These are phyloP conservation scores for Kwoniella sp. DNA, from an alignment of 768 basidiomycete genomes.

Conservation along the genomic window DNA sequence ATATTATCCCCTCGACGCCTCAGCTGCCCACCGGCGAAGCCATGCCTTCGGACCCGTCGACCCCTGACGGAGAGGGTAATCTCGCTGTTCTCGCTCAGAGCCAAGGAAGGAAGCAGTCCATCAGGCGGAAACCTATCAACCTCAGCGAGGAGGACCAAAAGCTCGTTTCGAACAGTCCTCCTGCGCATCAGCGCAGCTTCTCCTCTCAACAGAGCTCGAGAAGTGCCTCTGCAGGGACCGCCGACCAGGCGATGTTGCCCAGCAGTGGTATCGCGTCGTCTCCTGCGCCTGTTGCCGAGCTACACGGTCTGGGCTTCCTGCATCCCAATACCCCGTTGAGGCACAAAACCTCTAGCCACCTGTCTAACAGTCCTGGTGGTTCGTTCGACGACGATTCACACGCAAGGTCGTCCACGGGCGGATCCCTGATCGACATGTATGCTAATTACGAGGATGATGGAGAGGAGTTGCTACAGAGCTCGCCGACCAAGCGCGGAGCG, in stretches of 20 bases:
- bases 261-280: not conserved
- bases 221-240: not conserved
- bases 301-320: constrained; percentile 28
- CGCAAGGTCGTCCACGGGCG: constrained; percentile 23
- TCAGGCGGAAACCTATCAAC: constrained; percentile 40
- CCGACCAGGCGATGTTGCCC: not conserved
- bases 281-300: not conserved
- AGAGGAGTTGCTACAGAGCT: constrained; percentile 14
- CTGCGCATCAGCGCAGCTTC: constrained; percentile 10
- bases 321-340: constrained; percentile 12
- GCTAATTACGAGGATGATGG: constrained; percentile 17
- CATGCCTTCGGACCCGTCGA: constrained; percentile 1
- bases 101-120: constrained; percentile 31
- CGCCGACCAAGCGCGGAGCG: constrained; percentile 6
- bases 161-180: constrained; percentile 22
- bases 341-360: not conserved
- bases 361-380: not conserved
- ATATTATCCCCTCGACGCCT: constrained; percentile 16
- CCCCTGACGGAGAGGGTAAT: constrained; percentile 5
- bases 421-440: constrained; percentile 36
- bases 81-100: not conserved
- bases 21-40: not conserved
- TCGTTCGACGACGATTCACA: constrained; percentile 3
- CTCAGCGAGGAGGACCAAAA: constrained; percentile 32
- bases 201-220: not conserved